phyloP scores from a whole-genome alignment of 2,329 filamentous ascomycete species.

The Lizonia empirigonia region DNA sequence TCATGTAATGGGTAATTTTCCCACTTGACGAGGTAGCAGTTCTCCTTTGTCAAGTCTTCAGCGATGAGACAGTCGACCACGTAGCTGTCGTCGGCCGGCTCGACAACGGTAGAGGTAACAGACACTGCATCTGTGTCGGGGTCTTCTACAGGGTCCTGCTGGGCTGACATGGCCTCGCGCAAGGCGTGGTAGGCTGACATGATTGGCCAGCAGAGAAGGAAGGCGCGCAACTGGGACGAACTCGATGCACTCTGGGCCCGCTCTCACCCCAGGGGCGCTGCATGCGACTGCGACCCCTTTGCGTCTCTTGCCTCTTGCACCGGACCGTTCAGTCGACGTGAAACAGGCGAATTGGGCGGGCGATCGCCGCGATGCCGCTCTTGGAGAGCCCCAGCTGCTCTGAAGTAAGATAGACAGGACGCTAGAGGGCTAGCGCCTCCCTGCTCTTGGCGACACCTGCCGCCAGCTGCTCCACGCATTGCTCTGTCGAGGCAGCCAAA shows the following conservation, averaged over 20 bases:
- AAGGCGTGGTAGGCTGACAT: constrained; percentile 1
- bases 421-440: constrained; percentile 6
- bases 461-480: constrained; percentile 19
- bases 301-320: background rate
- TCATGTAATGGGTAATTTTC: constrained; percentile 58
- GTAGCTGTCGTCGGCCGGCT: constrained; percentile 17
- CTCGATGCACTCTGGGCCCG: too few species aligned
- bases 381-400: constrained; percentile 11
- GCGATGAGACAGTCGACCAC: constrained; percentile 32
- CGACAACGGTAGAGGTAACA: constrained; percentile 57
- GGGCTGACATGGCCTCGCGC: constrained; percentile 4
- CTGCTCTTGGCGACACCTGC: constrained; percentile 14
- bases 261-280: background rate
- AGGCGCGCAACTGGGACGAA: background rate
- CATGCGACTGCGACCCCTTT: constrained; percentile 8
- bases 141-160: constrained; percentile 17
- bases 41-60: constrained; percentile 50
- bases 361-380: constrained; percentile 11
- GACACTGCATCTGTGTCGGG: constrained; percentile 59
- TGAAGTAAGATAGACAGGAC: constrained; percentile 3
- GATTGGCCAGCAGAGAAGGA: constrained; percentile 19
- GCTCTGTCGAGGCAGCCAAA: constrained; percentile 34
- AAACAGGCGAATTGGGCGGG: constrained; percentile 10
- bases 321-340: constrained; percentile 2
- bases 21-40: constrained; percentile 68